Conservation (phyloP, 2,329 filamentous ascomycete genomes). For the Elsinoe perseae region DNA sequence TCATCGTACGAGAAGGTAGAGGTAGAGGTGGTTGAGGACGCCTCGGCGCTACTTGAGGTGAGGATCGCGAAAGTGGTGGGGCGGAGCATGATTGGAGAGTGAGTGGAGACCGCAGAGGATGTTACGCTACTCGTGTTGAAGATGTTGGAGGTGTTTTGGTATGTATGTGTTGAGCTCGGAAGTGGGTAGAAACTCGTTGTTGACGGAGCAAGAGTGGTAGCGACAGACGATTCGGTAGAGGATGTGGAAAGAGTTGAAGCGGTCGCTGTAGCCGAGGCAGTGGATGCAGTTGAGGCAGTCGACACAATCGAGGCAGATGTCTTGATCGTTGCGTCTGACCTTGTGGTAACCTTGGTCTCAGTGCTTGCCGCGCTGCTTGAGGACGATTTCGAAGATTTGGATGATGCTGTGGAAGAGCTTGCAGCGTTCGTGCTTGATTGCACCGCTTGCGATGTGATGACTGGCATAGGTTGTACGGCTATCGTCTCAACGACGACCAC, state of each 20-base stretch:
- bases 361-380: neutral
- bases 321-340: neutral
- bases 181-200: neutral
- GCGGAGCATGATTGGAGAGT: neutral
- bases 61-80: slow-evolving; percentile 2
- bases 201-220: neutral
- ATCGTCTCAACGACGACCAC: slow-evolving; percentile 11
- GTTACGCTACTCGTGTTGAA: neutral
- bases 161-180: neutral
- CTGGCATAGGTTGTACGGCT: neutral
- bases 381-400: neutral
- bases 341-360: neutral
- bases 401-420: neutral
- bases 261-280: neutral
- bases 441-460: slow-evolving; percentile 6
- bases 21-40: slow-evolving; percentile 12
- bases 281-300: neutral
- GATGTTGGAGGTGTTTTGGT: slow-evolving; percentile 5
- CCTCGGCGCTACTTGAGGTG: neutral
- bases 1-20: slow-evolving; percentile 31
- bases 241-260: neutral
- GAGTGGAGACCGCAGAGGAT: neutral
- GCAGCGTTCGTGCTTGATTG: neutral
- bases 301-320: neutral
- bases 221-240: neutral